A percentile compares a stretch with the other conserved stretches of the same genome.
These are phyloP conservation scores for Schoenoplectus triqueter DNA, from an alignment of 202 grass and related monocot species.

Conservation along the genomic window DNA sequence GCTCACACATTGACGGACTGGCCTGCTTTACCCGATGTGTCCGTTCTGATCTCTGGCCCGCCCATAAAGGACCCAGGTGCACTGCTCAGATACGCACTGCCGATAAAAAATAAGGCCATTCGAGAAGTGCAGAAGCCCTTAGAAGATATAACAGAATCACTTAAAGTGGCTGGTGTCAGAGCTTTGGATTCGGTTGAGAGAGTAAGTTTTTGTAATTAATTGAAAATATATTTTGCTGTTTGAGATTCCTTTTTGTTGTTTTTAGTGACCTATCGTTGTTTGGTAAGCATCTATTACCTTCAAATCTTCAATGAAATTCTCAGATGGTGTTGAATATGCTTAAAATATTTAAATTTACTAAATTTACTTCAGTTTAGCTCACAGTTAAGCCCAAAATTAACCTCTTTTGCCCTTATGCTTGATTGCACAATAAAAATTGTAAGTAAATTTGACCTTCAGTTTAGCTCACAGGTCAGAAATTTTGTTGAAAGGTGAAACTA, in stretches of 20 bases:
- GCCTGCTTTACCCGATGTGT: constrained; percentile 78
- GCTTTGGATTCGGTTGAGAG: constrained; percentile 93
- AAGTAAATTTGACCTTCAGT: not conserved
- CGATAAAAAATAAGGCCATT: constrained; percentile 93
- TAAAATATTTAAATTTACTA: not conserved
- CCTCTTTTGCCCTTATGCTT: not conserved
- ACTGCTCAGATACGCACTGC: constrained; percentile 94
- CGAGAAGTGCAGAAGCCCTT: constrained; percentile 95
- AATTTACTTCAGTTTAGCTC: not conserved
- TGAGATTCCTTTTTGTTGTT: not conserved
- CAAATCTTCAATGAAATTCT: not conserved
- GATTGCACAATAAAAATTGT: not conserved
- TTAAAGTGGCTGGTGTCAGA: constrained; percentile 91
- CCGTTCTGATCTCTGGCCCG: constrained; percentile 94
- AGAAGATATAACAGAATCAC: constrained; percentile 91
- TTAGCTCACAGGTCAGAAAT: not conserved
- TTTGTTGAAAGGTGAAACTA: not conserved
- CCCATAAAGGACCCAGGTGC: constrained; percentile 97
- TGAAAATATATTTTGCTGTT: not conserved
- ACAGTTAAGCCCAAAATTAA: not conserved
- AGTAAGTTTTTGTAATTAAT: constrained; percentile 55
- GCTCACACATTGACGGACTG: constrained; percentile 58
- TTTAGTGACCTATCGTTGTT: not conserved
- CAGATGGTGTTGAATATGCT: not conserved
- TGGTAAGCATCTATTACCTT: not conserved